phyloP scores from a whole-genome alignment of 2,329 filamentous ascomycete genomes.

The Sordariomycetes sp. region DNA sequence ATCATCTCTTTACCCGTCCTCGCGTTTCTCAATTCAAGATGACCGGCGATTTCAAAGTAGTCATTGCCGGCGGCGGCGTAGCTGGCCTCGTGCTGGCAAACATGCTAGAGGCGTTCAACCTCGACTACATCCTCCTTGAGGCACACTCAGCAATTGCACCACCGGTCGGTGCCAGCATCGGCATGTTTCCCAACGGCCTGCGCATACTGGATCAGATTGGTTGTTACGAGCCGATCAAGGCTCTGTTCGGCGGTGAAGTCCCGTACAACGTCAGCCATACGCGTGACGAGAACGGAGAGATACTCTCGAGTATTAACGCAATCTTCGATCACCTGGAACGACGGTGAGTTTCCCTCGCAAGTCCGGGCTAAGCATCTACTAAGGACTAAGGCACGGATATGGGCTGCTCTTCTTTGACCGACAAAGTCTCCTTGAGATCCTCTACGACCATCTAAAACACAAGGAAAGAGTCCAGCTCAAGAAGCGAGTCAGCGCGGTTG shows the following conservation, averaged over 20 bases:
- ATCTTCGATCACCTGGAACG: neutral
- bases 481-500: conserved; percentile 8
- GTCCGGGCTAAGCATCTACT: too few relatives aligned
- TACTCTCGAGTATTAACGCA: neutral
- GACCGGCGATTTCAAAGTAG: conserved; percentile 12
- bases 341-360: too few relatives aligned
- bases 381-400: conserved; percentile 15
- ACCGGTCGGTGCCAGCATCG: conserved; percentile 37
- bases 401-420: conserved; percentile 22
- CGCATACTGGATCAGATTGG: conserved; percentile 39
- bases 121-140: conserved; percentile 42
- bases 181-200: conserved; percentile 28
- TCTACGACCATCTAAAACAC: conserved; percentile 22
- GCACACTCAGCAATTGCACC: conserved; percentile 29
- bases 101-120: conserved; percentile 30
- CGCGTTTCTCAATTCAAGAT: too few relatives aligned
- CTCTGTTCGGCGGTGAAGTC: neutral
- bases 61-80: conserved; percentile 39
- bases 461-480: conserved; percentile 13
- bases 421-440: conserved; percentile 18
- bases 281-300: neutral
- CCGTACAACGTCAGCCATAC: neutral
- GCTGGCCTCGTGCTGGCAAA: conserved; percentile 24
- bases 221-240: conserved; percentile 13
- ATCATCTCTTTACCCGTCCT: too few relatives aligned